Evolutionary conservation across 1,284 basidiomycete genomes (phyloP), one percentile per base, ranked within the genome.

Genomic region (Naganishia sp.): DNA sequence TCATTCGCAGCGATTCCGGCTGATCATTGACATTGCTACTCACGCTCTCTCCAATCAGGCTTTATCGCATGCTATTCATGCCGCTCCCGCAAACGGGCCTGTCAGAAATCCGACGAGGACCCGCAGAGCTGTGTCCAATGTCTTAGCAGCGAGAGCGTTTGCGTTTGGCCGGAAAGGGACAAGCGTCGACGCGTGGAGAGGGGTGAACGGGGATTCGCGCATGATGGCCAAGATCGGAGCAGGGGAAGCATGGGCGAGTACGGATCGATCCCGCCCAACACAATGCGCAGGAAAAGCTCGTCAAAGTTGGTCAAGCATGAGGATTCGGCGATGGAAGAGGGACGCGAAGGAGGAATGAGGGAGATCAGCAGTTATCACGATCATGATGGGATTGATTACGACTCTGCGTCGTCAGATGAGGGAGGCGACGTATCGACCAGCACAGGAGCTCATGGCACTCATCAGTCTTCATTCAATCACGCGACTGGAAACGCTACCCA

Each of bases 101-200:
- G 58, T 31, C 58, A 61, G 58, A 49, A 50, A 28, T 61, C 58
- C 11, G 32, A 51, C 39, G 58, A 61, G 17, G 58, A 61, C 28
- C 58, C 47, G 1, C 28, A 13, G 17, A 61, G 58, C 23, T 61
- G 58, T 17, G 58, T 61, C 23, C 58, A 61, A 28, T 61, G 58
- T 18, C 47, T 61, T 6, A 41, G 58, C 39, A 61, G 58, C 49
- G 58, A 61, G 35, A 61, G 58, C 17, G 58, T 61, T 3, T 61
- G 58, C 49, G 58, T 61, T n/a, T 61, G 58, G 58, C 58, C 58
- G 49, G 58, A 61, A 21, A 61, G 58, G 49, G 58, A 61, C 39
- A 61, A 61, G 32, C 58, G 58, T n/a, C 58, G 58, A 28, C 58
- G 58, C 18, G 58, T 61, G 13, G 58, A 61, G 9, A 50, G 58